phyloP scores from a whole-genome alignment of 2,329 filamentous ascomycete genomes.

The Hypocrella siamensis region DNA sequence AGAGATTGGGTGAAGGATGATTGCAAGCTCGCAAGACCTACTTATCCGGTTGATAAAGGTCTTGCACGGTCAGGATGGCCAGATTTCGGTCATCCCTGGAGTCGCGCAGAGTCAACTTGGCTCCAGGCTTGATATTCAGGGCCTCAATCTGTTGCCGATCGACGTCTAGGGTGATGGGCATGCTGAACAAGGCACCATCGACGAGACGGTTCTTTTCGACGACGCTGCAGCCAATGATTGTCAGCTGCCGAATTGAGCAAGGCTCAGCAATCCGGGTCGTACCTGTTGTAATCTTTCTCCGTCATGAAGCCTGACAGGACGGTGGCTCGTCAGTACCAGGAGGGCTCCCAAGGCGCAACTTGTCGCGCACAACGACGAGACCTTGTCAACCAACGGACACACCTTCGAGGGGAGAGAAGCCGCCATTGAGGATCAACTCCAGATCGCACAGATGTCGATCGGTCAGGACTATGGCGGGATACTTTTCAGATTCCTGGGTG shows the following conservation, averaged over 20 bases:
- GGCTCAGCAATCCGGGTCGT: conserved; percentile 14
- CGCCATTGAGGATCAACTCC: conserved; percentile 91
- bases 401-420: conserved; percentile 97
- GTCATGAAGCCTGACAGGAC: conserved; percentile 63
- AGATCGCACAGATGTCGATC: conserved; percentile 97
- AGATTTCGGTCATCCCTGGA: conserved; percentile 93
- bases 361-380: too few relatives aligned
- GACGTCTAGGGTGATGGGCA: conserved; percentile 90
- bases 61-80: conserved; percentile 88
- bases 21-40: conserved; percentile 26
- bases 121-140: conserved; percentile 60
- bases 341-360: too few relatives aligned
- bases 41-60: conserved; percentile 94
- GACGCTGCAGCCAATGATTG: conserved; percentile 44
- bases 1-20: not conserved
- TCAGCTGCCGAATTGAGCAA: not conserved
- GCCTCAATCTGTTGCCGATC: conserved; percentile 59
- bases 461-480: conserved; percentile 70
- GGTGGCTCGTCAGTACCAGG: conserved; percentile 1
- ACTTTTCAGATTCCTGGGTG: conserved; percentile 64
- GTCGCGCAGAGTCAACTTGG: conserved; percentile 78
- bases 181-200: conserved; percentile 83
- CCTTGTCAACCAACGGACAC: too few relatives aligned
- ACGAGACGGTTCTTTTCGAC: conserved; percentile 76
- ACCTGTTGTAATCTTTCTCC: conserved; percentile 93